A percentile compares a stretch with the other conserved stretches of the same genome.
These are phyloP conservation scores for Pinus albicaulis DNA, from an alignment of 75 land plant genomes.

Conservation along the genomic window DNA sequence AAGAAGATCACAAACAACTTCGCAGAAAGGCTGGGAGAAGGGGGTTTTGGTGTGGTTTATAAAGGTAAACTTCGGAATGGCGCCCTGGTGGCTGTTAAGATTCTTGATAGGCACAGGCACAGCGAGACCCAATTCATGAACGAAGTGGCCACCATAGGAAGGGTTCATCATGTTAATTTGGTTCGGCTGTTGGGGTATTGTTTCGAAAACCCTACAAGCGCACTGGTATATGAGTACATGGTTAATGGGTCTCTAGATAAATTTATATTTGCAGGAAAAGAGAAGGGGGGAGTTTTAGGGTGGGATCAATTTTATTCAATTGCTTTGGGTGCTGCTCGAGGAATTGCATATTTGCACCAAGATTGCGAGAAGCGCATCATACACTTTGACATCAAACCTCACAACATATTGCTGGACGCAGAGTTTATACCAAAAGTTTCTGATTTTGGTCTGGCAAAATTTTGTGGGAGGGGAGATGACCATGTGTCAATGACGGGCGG, in stretches of 20 bases:
- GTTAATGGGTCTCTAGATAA: conserved; percentile 10
- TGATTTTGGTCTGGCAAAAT: conserved; percentile 29
- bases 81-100: neutral
- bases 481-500: no score
- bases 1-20: conserved; percentile 15
- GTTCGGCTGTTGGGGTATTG: conserved; percentile 36
- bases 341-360: conserved; percentile 7
- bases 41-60: conserved; percentile 11
- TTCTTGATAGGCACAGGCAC: neutral
- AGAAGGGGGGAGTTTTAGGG: neutral
- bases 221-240: conserved; percentile 31
- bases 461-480: neutral
- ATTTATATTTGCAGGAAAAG: neutral
- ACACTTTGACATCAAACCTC: conserved; percentile 12
- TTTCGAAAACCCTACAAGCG: neutral
- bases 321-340: neutral
- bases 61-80: conserved; percentile 10
- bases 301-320: neutral
- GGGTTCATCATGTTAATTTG: conserved; percentile 36
- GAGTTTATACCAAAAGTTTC: conserved; percentile 30
- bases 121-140: neutral
- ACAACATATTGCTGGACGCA: conserved; percentile 30
- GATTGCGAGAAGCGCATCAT: conserved; percentile 2
- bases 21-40: conserved; percentile 6
- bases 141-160: conserved; percentile 26